Base-by-base conservation (phyloP, 352 stramenopile genomes). In the Phytophthora tentaculata region DNA sequence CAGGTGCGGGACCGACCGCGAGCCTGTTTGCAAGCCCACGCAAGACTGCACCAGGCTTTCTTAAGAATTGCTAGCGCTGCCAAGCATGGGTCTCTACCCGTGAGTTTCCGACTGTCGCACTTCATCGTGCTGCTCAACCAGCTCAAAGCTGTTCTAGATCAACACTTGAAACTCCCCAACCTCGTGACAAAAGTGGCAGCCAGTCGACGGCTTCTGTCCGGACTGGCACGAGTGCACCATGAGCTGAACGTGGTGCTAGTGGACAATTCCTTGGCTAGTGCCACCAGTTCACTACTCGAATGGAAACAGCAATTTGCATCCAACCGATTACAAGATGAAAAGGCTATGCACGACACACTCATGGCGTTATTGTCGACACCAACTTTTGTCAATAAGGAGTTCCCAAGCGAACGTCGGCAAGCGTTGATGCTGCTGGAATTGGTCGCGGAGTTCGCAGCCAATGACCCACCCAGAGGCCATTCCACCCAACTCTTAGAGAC, bases 341-440 rank as follows among this genome's bases (percentile, higher is more conserved):
- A 76, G 47, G 53, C 67, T 35, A 67, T 92, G 20, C 74, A 89
- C 29, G 76, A 81, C 22, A 91, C 80, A n/a, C 60, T 91, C 13
- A 73, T 73, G 59, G 73, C 75, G 20, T 48, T 90, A 29, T 54
- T 92, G 17, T 73, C 70, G 35, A 80, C 77, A 20, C 56, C 73
- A n/a, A 81, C 80, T 20, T 92, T 92, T 37, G 63, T 91, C 2
- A 37, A 59, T 22, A 88, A 86, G 37, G 81, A 92, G 63, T 88
- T 87, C 41, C 24, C 69, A 9, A 71, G 50, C 19, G 80, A 84
- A 50, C 79, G 77, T 1, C 68, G 77, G 20, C 84, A 92, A 64
- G 75, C 83, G 37, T 61, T 87, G 8, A 72, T 89, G 41, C 56
- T 92, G 35, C 67, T 91, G 60, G 79, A 88, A 29, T 56, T 88